Evolutionary conservation across 2,329 filamentous ascomycete genomes (phyloP).

Genomic region (Phialocephala subalpina): DNA sequence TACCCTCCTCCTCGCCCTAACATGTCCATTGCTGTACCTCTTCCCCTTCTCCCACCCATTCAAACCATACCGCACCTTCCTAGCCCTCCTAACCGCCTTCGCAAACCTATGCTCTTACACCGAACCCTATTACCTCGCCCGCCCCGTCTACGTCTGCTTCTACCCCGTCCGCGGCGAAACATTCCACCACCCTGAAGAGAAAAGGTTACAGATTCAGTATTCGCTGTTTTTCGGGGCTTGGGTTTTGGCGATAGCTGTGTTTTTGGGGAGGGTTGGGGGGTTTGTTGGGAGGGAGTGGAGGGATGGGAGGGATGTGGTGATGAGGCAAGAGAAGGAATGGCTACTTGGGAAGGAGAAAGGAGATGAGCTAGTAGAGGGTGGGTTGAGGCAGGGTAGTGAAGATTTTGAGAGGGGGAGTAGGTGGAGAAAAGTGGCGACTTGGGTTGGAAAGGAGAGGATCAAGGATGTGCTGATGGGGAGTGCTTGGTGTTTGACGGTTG

Average conservation of each 20-base stretch:
- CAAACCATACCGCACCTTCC: background rate
- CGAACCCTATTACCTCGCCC: conserved; percentile 3
- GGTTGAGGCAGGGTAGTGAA: too few relatives aligned
- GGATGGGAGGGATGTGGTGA: background rate
- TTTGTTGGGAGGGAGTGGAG: background rate
- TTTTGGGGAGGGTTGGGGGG: background rate
- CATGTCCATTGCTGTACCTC: background rate
- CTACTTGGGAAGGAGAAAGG: background rate
- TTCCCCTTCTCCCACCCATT: background rate
- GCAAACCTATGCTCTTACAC: background rate
- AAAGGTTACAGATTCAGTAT: conserved; percentile 3
- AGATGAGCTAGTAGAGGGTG: background rate
- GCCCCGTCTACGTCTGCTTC: conserved; percentile 3
- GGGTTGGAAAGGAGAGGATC: background rate
- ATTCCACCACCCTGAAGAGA: conserved; percentile 11
- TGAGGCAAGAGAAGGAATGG: background rate
- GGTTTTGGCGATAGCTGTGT: background rate
- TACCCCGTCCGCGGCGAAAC: background rate
- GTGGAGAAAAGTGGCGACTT: background rate
- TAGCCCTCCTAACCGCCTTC: background rate
- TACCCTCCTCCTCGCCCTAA: background rate
- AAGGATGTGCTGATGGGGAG: background rate
- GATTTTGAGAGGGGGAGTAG: background rate
- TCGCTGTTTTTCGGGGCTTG: background rate
- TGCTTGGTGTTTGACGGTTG: background rate